phyloP scores from a whole-genome alignment of 1,284 basidiomycete genomes.

The Taiwanofungus camphoratus region DNA sequence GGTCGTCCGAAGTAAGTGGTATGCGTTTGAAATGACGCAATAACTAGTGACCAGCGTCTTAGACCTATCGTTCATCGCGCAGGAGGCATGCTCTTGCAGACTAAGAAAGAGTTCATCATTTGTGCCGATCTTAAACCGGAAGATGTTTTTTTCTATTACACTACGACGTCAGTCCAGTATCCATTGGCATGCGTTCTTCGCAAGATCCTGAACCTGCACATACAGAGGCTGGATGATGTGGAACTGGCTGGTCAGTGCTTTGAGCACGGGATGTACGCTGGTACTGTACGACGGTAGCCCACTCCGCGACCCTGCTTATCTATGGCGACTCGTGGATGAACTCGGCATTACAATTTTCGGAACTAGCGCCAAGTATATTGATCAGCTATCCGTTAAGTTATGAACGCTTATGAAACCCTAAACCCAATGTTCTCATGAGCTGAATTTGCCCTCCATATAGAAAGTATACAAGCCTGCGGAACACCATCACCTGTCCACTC shows the following conservation, averaged over 20 bases:
- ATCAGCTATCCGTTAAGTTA: constrained; percentile 62
- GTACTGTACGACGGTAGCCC: constrained; percentile 86
- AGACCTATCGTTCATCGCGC: constrained; percentile 83
- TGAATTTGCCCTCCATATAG: constrained; percentile 28
- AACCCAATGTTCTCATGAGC: constrained; percentile 3
- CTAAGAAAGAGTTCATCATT: constrained; percentile 76
- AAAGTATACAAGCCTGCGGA: constrained; percentile 64
- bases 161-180: constrained; percentile 74
- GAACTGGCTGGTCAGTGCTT: constrained; percentile 72
- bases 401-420: constrained; percentile 1
- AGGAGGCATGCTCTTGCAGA: constrained; percentile 83
- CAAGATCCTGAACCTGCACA: not conserved
- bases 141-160: constrained; percentile 86
- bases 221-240: constrained; percentile 83
- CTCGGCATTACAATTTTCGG: constrained; percentile 80
- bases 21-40: not conserved
- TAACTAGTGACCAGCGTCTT: constrained; percentile 11
- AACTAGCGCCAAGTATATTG: constrained; percentile 78
- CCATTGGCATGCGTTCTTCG: constrained; percentile 4
- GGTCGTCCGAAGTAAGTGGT: constrained; percentile 49
- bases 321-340: constrained; percentile 73
- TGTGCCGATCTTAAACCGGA: constrained; percentile 67
- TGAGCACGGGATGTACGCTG: constrained; percentile 68
- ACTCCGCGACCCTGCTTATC: constrained; percentile 59
- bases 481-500: constrained; percentile 53